phyloP scores from a whole-genome alignment of 768 basidiomycete genomes.

The Tylopilus vinaceipallidus region DNA sequence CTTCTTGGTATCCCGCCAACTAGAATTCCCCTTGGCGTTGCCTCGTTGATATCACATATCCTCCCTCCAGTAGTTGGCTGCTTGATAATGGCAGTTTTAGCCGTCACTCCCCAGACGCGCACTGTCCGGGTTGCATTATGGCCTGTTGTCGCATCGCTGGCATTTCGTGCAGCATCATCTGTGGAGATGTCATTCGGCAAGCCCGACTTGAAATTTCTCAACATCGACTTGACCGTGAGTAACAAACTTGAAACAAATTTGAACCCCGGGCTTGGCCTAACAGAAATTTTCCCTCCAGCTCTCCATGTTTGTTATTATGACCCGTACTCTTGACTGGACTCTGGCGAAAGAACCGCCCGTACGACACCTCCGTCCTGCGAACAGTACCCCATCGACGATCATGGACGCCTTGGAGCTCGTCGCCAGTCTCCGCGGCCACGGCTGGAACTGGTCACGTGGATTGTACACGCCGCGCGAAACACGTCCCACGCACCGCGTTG shows the following conservation, averaged over 20 bases:
- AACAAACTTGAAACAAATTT: too few species aligned
- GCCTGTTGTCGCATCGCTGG: slow-evolving; percentile 42
- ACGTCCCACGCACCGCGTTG: slow-evolving; percentile 36
- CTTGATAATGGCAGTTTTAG: slow-evolving; percentile 48
- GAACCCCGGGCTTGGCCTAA: not conserved
- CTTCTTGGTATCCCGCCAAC: slow-evolving; percentile 6
- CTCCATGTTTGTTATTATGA: slow-evolving; percentile 9
- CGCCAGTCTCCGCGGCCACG: slow-evolving; percentile 53
- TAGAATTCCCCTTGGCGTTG: slow-evolving; percentile 28
- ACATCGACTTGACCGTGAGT: slow-evolving; percentile 15
- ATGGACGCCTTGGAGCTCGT: slow-evolving; percentile 49
- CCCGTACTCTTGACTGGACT: slow-evolving; percentile 21
- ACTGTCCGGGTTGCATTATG: slow-evolving; percentile 44
- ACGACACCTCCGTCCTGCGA: slow-evolving; percentile 11
- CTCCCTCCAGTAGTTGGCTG: slow-evolving; percentile 45
- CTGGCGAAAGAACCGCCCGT: slow-evolving; percentile 9
- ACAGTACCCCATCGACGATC: not conserved
- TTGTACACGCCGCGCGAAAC: slow-evolving; percentile 34
- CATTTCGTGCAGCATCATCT: slow-evolving; percentile 37
- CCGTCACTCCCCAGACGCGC: slow-evolving; percentile 44
- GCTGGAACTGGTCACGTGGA: slow-evolving; percentile 56
- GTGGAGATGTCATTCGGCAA: slow-evolving; percentile 11
- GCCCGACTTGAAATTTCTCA: not conserved
- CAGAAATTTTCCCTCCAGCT: slow-evolving; percentile 1
- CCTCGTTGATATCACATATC: slow-evolving; percentile 36